phyloP scores from a whole-genome alignment of 192 early-diverging fungal species.

The Umbelopsis isabellina region DNA sequence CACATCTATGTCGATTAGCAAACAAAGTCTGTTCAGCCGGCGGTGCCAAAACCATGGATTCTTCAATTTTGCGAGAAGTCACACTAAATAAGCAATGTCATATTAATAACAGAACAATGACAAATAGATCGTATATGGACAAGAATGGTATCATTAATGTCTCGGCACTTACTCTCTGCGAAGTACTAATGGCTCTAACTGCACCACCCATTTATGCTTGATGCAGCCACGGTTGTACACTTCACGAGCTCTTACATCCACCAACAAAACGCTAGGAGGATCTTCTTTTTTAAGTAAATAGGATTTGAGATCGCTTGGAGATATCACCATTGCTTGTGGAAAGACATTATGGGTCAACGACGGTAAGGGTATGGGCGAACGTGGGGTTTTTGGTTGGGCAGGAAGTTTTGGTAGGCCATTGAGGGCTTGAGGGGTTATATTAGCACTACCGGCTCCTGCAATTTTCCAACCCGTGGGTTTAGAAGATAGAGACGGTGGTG shows the following conservation, averaged over 20 bases:
- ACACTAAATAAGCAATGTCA: conserved; percentile 37
- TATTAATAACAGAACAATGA: conserved; percentile 12
- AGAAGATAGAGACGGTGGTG: background rate
- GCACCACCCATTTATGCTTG: conserved; percentile 65
- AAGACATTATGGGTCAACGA: conserved; percentile 31
- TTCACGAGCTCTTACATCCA: conserved; percentile 79
- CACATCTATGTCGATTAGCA: conserved; percentile 61
- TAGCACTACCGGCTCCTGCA: background rate
- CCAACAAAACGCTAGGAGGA: conserved; percentile 59
- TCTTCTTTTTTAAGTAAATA: conserved; percentile 40
- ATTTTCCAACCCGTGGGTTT: background rate
- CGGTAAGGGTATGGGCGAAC: conserved; percentile 16
- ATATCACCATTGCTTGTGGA: conserved; percentile 36
- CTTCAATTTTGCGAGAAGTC: conserved; percentile 53
- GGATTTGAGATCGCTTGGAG: conserved; percentile 41
- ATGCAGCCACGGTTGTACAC: conserved; percentile 71
- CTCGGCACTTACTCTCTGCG: conserved; percentile 51
- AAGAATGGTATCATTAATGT: background rate
- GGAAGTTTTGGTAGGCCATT: conserved; percentile 30
- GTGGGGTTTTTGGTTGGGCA: conserved; percentile 27
- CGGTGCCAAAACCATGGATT: conserved; percentile 59
- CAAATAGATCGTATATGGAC: background rate
- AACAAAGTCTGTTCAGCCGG: conserved; percentile 70
- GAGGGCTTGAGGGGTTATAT: background rate
- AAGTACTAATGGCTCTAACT: conserved; percentile 74